Base-by-base conservation (phyloP, 169 alveolate genomes). In the Plasmodium gonderi region DNA sequence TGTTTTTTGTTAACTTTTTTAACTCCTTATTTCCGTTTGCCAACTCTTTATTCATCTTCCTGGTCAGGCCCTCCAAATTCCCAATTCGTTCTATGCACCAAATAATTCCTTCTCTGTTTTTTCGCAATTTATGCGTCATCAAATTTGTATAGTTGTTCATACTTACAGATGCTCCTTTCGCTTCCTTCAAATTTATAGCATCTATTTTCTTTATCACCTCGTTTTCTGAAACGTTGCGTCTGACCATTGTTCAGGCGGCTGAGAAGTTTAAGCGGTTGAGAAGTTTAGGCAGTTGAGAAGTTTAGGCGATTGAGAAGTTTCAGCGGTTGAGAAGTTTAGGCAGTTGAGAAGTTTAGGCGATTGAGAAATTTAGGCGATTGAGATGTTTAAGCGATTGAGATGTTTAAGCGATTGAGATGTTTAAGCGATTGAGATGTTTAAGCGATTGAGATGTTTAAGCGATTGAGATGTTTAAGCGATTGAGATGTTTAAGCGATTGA, bases 51-150 rank as follows among this genome's bases (percentile, higher is more conserved):
- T 74, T 65, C 60, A 90, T n/a, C 47, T 72, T 64, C 60, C 54
- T 77, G n/a, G 77, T 64, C 14, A 64, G 29, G 9, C 23, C 79
- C 36, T 76, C 83, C 80, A 77, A 31, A 20, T 77, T 33, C 40
- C 74, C 72, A 14, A 77, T 90, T 42, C 90, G 42, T 3, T 78
- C 69, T 7, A 77, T 45, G n/a, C 80, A 77, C 51, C 72, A 47
- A 42, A 90, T 90, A 12, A 90, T 78, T n/a, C 94, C 94, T 26
- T 79, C 94, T 47, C 94, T 76, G 26, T 78, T 77, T 45, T 90
- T 90, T 60, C 44, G 45, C 36, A 90, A 33, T 67, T 90, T 90
- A 29, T 77, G 45, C 2, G 92, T 65, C 14, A 85, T 49, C 44
- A 75, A 72, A 60, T 85, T 72, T 14, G 92, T 85, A 36, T 85